Conservation (phyloP, 164 flowering plant species). For the Aristolochia contorta region DNA sequence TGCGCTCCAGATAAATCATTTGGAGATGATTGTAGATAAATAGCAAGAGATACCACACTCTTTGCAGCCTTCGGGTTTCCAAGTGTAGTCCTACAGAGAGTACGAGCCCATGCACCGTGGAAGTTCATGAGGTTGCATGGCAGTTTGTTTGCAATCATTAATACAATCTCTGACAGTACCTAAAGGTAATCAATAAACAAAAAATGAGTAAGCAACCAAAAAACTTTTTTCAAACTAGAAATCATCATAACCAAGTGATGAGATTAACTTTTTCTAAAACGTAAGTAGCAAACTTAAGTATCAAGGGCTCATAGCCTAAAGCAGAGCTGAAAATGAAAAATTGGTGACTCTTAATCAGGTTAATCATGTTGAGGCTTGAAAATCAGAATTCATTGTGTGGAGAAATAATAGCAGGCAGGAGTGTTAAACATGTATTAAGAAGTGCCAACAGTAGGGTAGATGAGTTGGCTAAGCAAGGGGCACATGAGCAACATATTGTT, state of each 20-base stretch:
- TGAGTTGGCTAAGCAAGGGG: too few relatives aligned
- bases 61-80: conserved; percentile 40
- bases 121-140: conserved; percentile 33
- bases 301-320: too few relatives aligned
- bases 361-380: not conserved
- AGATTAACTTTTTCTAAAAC: too few relatives aligned
- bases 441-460: too few relatives aligned
- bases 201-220: not conserved
- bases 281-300: too few relatives aligned
- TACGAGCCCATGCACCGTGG: conserved; percentile 49
- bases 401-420: not conserved
- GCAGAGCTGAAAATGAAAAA: too few relatives aligned
- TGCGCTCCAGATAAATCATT: conserved; percentile 45
- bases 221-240: not conserved
- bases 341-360: not conserved
- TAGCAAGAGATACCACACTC: conserved; percentile 37
- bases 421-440: too few relatives aligned
- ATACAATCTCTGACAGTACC: conserved; percentile 53
- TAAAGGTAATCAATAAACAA: conserved; percentile 14
- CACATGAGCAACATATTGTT: too few relatives aligned
- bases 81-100: conserved; percentile 34
- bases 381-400: not conserved
- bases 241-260: too few relatives aligned
- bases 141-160: conserved; percentile 38
- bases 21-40: conserved; percentile 38